These are phyloP conservation scores for Pichia sp. DNA, from an alignment of 1,139 yeast species.

Conservation along the genomic window DNA sequence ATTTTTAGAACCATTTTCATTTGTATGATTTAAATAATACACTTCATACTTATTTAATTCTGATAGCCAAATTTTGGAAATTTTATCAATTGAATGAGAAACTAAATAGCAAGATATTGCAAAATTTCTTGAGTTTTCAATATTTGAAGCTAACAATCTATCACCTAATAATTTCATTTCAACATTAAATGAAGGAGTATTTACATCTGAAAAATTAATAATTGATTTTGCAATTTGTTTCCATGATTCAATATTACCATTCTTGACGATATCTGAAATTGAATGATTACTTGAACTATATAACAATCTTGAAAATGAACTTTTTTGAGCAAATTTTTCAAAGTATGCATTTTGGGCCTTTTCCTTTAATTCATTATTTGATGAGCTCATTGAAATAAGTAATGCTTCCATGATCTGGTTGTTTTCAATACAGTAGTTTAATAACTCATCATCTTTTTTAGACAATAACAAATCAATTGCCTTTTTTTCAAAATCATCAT, in stretches of 20 bases:
- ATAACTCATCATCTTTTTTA: conserved; percentile 65
- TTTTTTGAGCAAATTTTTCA: conserved; percentile 45
- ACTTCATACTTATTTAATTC: conserved; percentile 62
- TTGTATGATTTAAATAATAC: conserved; percentile 34
- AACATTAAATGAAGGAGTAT: conserved; percentile 41
- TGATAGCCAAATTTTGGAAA: conserved; percentile 74
- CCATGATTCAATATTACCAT: conserved; percentile 78
- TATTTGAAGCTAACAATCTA: conserved; percentile 42
- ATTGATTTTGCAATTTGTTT: conserved; percentile 70
- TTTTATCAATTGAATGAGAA: conserved; percentile 74
- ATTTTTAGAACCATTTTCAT: conserved; percentile 28
- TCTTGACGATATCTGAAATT: conserved; percentile 66
- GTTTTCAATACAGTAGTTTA: conserved; percentile 56
- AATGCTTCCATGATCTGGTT: conserved; percentile 73
- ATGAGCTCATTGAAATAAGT: conserved; percentile 67
- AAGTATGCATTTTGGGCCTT: conserved; percentile 72
- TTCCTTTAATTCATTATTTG: conserved; percentile 48
- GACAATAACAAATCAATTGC: conserved; percentile 53
- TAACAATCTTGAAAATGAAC: conserved; percentile 63
- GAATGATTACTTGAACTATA: conserved; percentile 56
- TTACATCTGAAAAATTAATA: conserved; percentile 44
- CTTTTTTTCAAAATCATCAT: conserved; percentile 34
- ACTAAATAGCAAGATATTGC: conserved; percentile 78
- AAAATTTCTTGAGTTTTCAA: conserved; percentile 44
- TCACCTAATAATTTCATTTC: conserved; percentile 71